Evolutionary conservation across 2,329 filamentous ascomycete genomes (phyloP).

Genomic region (Botrytis aclada): DNA sequence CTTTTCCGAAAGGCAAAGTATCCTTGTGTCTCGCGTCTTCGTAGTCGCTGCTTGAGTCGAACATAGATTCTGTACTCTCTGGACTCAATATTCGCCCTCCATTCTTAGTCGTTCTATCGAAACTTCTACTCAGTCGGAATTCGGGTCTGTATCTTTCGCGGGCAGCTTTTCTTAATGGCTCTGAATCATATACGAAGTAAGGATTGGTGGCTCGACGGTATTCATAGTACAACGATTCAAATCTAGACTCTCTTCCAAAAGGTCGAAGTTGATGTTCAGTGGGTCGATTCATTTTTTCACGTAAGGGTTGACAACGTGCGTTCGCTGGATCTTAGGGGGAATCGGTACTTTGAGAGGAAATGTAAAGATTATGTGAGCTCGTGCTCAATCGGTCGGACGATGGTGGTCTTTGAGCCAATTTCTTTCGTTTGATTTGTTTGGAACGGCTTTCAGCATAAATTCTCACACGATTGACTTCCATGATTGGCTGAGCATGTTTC

Average conservation of each 20-base stretch:
- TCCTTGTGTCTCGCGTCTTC: neutral
- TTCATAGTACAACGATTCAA: slow-evolving; percentile 9
- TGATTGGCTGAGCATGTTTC: slow-evolving; percentile 5
- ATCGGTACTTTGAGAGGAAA: neutral
- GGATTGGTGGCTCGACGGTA: neutral
- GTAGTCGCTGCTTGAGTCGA: slow-evolving; percentile 1
- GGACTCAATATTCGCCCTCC: neutral
- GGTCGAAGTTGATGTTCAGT: slow-evolving; percentile 10
- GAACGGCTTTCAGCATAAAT: neutral
- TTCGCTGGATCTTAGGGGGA: neutral
- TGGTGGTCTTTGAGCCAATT: slow-evolving; percentile 3
- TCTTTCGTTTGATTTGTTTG: neutral
- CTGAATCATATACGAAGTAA: slow-evolving; percentile 1
- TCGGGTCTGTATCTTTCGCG: neutral
- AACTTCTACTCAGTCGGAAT: neutral
- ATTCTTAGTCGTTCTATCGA: neutral
- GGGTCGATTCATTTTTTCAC: slow-evolving; percentile 12
- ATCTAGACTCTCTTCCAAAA: slow-evolving; percentile 9
- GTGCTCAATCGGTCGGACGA: neutral
- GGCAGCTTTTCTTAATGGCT: neutral
- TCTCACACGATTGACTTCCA: neutral
- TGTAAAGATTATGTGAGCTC: neutral
- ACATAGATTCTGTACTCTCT: neutral
- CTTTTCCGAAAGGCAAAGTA: slow-evolving; percentile 18
- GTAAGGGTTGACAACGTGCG: neutral